Evolutionary conservation across 2,329 filamentous ascomycete genomes (phyloP), one percentile per base, ranked within the genome.

Genomic region (Claviceps pazoutovae): DNA sequence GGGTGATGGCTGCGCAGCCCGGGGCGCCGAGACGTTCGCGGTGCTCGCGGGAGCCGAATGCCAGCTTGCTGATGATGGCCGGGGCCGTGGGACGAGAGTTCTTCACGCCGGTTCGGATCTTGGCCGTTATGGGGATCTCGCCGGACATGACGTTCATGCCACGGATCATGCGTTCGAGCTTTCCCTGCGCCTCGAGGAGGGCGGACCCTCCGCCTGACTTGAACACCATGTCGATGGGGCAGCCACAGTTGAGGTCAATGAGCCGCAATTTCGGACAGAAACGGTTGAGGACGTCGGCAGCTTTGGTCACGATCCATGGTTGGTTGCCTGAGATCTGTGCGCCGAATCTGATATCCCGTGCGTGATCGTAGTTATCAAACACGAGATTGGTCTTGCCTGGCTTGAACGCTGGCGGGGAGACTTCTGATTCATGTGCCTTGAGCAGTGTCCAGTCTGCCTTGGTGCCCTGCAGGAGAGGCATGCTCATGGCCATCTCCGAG

Each of bases 401-500:
- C 1, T 72, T 75, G 61, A 88, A 83, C 38, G 76, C 79, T 17
- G 91, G 91, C 23, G 88, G 80, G 21, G 71, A 68, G 17, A 84
- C 73, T 67, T 98, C 93, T 6, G 83, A 86, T 64, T 89, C 82
- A 64, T 98, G 93, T 3, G 88, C 88, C 67, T 93, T 94, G 75
- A 97, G 80, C 51, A 98, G 74, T 19, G 93, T 89, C 93, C 93
- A 98, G 71, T 98, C 93, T 1, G 83, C 77, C 68, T 91, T 94
- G 57, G 86, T 80, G 38, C 93, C 93, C 66, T 96, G 89, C 5
- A 98, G 76, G 43, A 98, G 71, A 9, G 91, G 90, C 67, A 95
- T 72, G 30, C 88, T 83, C 78, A 98, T 86, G 4, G 91, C 93
- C 93, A 98, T 98, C 68, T 98, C 93, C 0, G 91, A 97, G 72